Percentiles rank a stretch among this genome's conserved stretches.
Conservation (phyloP, 164 flowering plant genomes). For the Vitis riparia region DNA sequence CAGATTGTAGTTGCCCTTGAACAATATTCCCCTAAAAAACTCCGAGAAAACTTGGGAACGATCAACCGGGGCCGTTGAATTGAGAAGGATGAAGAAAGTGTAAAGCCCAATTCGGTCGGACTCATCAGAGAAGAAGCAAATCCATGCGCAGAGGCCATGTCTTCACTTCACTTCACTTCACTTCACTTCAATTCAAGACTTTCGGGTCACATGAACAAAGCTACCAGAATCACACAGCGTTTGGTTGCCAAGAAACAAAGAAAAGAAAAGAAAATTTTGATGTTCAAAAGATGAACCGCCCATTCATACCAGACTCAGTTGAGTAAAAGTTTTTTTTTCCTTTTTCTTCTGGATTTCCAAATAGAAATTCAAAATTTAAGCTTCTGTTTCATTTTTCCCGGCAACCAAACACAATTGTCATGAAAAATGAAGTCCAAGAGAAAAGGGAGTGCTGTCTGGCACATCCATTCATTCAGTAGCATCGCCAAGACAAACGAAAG, state of each 20-base stretch:
- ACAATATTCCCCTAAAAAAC: constrained; percentile 4
- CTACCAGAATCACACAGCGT: background rate
- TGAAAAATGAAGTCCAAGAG: too few relatives aligned
- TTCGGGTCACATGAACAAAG: background rate
- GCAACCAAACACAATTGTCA: background rate
- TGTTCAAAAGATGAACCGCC: background rate
- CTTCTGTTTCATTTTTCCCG: background rate
- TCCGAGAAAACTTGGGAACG: constrained; percentile 11
- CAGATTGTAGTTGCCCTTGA: constrained; percentile 17
- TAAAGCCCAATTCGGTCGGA: constrained; percentile 12
- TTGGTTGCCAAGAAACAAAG: constrained; percentile 4
- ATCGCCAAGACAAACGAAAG: too few relatives aligned
- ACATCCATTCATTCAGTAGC: too few relatives aligned
- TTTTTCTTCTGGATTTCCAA: background rate
- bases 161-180: background rate
- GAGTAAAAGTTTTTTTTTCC: background rate
- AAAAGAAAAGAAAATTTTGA: constrained; percentile 3
- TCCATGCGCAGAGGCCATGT: constrained; percentile 30
- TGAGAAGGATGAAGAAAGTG: constrained; percentile 9
- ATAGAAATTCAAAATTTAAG: too few relatives aligned
- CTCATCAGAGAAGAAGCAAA: constrained; percentile 14
- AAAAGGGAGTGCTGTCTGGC: too few relatives aligned
- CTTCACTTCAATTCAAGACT: background rate
- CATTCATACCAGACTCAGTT: background rate
- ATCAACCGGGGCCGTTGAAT: constrained; percentile 1